A percentile compares a stretch with the other conserved stretches of the same genome.
These are phyloP conservation scores for Aspergillus ibericus DNA, from an alignment of 2,329 filamentous ascomycete species.

Conservation along the genomic window DNA sequence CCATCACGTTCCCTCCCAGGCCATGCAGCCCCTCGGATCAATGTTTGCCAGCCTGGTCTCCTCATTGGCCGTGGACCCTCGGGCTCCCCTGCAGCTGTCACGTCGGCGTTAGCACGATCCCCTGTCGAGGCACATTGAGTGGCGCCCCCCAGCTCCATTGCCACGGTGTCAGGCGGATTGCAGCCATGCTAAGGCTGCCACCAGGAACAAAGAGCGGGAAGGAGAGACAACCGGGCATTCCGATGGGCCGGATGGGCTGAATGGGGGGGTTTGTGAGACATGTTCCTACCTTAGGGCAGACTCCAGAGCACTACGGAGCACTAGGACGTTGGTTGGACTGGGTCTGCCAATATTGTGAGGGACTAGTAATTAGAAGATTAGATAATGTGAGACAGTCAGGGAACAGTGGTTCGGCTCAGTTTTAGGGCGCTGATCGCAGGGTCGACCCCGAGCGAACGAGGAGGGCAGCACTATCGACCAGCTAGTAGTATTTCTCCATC, in stretches of 20 bases:
- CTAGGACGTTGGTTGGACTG: too few species aligned
- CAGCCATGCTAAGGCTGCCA: background rate
- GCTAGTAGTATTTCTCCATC: too few species aligned
- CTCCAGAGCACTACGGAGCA: too few species aligned
- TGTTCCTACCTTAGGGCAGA: background rate
- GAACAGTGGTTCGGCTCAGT: background rate
- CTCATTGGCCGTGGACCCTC: background rate
- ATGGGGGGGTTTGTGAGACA: background rate
- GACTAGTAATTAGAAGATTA: too few species aligned
- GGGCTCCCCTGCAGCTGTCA: background rate
- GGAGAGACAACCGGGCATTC: background rate
- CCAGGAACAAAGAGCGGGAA: background rate
- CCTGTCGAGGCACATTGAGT: background rate
- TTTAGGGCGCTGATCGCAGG: background rate
- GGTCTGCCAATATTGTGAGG: too few species aligned
- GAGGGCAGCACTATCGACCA: too few species aligned
- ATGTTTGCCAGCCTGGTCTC: background rate
- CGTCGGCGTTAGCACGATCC: background rate
- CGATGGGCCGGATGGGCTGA: background rate
- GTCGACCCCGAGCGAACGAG: background rate
- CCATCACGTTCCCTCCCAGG: too few species aligned
- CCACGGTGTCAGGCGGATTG: background rate
- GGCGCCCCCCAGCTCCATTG: too few species aligned
- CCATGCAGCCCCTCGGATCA: background rate
- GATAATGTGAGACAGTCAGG: background rate